These are phyloP conservation scores for Chlamydomonas asymmetrica DNA, from an alignment of 139 green algal species.

Conservation along the genomic window DNA sequence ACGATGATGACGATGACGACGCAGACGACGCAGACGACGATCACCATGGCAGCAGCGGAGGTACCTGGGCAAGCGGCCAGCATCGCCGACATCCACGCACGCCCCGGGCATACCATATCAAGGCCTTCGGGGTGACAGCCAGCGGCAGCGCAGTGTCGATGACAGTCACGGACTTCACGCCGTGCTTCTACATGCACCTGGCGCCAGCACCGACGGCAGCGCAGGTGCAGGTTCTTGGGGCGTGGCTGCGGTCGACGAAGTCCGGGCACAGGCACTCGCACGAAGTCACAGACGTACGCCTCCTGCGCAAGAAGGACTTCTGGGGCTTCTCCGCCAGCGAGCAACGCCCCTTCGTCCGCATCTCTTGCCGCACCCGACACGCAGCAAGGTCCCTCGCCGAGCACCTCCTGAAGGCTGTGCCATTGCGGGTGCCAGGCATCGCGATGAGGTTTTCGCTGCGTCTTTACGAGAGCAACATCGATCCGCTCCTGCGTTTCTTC, in stretches of 20 bases:
- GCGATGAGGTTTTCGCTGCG: background rate
- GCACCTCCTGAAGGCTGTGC: no score
- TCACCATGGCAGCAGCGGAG: background rate
- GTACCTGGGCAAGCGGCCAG: background rate
- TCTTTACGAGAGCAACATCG: constrained; percentile 22
- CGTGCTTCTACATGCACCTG: constrained; percentile 13
- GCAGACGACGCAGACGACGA: background rate
- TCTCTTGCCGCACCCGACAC: background rate
- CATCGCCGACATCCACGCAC: background rate
- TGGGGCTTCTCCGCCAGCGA: constrained; percentile 8
- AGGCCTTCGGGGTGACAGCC: background rate
- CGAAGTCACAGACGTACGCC: background rate
- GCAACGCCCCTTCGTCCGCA: background rate
- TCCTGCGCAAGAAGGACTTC: constrained; percentile 2
- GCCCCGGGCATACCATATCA: constrained; percentile 2
- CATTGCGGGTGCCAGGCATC: background rate
- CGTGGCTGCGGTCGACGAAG: background rate
- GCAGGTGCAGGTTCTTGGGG: background rate
- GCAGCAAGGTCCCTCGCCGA: background rate
- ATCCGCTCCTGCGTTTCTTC: constrained; percentile 20
- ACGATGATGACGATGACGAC: background rate
- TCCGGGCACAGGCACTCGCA: background rate
- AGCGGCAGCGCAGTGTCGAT: background rate
- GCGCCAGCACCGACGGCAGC: no score
- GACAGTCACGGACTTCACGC: constrained; percentile 1